These are phyloP conservation scores for Melocanna baccifera DNA, from an alignment of 176 grass and related monocot species.

Conservation along the genomic window DNA sequence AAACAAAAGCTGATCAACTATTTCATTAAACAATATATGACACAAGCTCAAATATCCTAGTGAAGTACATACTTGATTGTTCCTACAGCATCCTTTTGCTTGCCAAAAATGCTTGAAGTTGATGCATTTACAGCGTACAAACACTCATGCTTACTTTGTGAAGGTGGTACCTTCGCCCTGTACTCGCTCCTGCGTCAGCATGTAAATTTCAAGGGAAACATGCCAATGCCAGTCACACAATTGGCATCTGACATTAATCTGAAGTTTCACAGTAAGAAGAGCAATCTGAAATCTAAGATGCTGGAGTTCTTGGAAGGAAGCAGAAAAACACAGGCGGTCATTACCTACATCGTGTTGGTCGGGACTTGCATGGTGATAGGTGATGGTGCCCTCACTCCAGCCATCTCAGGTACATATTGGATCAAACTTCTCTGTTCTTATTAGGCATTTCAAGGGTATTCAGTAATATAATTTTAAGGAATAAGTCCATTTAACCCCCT, in stretches of 20 bases:
- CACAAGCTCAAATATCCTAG: background rate
- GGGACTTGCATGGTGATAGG: conserved; percentile 85
- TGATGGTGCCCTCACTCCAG: conserved; percentile 76
- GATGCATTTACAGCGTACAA: background rate
- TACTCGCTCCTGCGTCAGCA: conserved; percentile 75
- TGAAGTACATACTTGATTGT: background rate
- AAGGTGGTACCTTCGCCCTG: conserved; percentile 83
- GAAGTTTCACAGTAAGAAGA: conserved; percentile 54
- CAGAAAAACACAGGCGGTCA: conserved; percentile 39
- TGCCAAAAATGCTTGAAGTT: background rate
- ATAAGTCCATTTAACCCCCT: too few relatives aligned
- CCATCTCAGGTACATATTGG: conserved; percentile 63
- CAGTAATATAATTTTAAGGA: background rate
- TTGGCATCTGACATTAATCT: conserved; percentile 63
- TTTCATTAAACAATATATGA: too few relatives aligned
- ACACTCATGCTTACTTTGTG: background rate
- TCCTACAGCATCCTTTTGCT: background rate
- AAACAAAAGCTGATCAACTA: too few relatives aligned
- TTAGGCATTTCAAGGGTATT: background rate
- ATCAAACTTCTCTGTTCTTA: background rate
- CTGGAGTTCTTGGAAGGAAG: conserved; percentile 56
- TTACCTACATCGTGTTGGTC: conserved; percentile 59
- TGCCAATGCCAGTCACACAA: conserved; percentile 47
- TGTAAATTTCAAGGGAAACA: conserved; percentile 66
- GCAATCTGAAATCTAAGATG: conserved; percentile 31